phyloP scores from a whole-genome alignment of 345 rosid species.

The Carallia pectinifolia region DNA sequence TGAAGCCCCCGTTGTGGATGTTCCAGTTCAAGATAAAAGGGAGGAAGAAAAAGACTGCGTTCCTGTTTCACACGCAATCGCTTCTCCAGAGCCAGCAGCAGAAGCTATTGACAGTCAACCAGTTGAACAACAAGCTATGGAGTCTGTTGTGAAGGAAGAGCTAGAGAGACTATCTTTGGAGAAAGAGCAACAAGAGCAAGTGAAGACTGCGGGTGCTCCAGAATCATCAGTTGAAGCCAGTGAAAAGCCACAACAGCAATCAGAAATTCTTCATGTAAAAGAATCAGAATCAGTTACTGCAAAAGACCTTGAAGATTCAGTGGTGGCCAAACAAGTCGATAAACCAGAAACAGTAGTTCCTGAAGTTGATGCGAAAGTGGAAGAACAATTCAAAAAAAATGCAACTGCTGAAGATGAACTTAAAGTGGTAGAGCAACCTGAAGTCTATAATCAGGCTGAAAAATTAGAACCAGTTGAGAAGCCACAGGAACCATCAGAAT shows the following conservation, averaged over 20 bases:
- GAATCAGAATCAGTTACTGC: neutral
- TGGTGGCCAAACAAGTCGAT: constrained; percentile 5
- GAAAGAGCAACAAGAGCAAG: neutral
- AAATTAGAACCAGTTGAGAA: neutral
- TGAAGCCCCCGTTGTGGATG: neutral
- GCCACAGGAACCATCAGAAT: constrained; percentile 9
- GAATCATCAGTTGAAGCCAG: neutral
- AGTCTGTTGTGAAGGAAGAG: neutral
- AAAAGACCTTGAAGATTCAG: neutral
- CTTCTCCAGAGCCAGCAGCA: neutral
- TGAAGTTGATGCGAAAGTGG: neutral
- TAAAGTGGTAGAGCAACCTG: neutral
- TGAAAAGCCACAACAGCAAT: neutral
- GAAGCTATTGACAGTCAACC: neutral
- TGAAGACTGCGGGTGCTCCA: neutral
- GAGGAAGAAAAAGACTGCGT: neutral
- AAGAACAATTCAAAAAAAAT: no score
- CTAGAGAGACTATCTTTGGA: neutral
- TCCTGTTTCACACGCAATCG: neutral
- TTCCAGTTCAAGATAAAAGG: neutral
- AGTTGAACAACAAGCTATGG: constrained; percentile 7
- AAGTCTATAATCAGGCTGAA: neutral
- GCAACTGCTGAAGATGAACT: neutral
- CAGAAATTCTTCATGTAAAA: neutral
- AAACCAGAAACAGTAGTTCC: neutral